Percentiles rank a stretch among this genome's conserved stretches.
phyloP scores from a whole-genome alignment of 1,284 basidiomycete species.

The Rhodotorula glutinis region DNA sequence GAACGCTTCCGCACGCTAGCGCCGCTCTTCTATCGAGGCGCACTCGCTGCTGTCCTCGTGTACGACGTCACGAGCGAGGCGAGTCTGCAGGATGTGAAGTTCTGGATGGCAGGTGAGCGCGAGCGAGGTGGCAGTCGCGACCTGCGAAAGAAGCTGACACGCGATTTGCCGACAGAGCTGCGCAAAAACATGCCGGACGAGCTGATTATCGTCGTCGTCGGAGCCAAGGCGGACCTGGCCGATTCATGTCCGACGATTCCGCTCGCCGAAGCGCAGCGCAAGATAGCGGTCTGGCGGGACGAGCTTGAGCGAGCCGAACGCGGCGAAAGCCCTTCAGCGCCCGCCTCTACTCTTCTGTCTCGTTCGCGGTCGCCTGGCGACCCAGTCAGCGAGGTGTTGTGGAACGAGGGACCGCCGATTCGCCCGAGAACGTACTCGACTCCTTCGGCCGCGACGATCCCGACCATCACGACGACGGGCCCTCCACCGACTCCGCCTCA shows the following conservation, averaged over 20 bases:
- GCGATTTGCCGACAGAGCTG: constrained; percentile 68
- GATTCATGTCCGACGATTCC: constrained; percentile 59
- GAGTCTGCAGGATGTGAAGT: constrained; percentile 84
- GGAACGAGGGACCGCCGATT: too few species aligned
- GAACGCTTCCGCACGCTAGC: constrained; percentile 92
- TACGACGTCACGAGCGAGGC: constrained; percentile 94
- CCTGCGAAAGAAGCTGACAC: too few species aligned
- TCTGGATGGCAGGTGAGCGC: constrained; percentile 78
- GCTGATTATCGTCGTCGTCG: constrained; percentile 86
- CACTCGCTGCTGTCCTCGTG: constrained; percentile 90
- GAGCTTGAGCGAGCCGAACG: constrained; percentile 51
- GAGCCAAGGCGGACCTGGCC: constrained; percentile 78
- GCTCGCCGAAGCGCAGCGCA: constrained; percentile 66
- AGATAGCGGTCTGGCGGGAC: constrained; percentile 42
- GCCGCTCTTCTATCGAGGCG: constrained; percentile 98
- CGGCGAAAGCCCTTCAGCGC: constrained; percentile 48
- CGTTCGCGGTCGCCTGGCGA: not conserved
- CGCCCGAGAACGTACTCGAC: constrained; percentile 4
- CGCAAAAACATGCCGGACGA: constrained; percentile 68
- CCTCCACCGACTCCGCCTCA: not conserved
- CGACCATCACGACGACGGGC: constrained; percentile 17
- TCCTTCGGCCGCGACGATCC: constrained; percentile 1
- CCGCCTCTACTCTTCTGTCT: not conserved
- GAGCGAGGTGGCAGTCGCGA: too few species aligned
- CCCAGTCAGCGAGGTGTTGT: not conserved